A percentile compares a stretch with the other conserved stretches of the same genome.
Conservation (phyloP, 164 flowering plant species). For the Stephania cephalantha region DNA sequence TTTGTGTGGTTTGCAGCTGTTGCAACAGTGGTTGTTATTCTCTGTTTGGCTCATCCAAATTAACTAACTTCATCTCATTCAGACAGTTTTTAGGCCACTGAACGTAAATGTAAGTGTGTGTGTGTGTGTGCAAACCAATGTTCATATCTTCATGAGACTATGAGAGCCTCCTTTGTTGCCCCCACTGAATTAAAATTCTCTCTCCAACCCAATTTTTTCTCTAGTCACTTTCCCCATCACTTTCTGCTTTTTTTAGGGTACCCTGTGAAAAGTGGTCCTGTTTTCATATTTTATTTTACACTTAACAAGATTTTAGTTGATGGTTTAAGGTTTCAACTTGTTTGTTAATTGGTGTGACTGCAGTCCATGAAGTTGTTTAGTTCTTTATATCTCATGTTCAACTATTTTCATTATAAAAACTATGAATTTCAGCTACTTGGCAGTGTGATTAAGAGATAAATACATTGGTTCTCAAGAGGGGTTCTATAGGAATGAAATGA, state of each 20-base stretch:
- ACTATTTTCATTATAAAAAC: no score
- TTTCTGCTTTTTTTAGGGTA: conserved; percentile 6
- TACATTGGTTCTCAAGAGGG: not conserved
- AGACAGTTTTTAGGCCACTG: conserved; percentile 9
- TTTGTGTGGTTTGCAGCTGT: not conserved
- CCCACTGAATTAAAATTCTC: conserved; percentile 13
- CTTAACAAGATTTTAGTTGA: not conserved
- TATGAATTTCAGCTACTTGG: no score
- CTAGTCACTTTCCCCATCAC: conserved; percentile 7
- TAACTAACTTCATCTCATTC: not conserved
- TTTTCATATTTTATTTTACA: conserved; percentile 5
- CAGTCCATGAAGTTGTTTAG: not conserved
- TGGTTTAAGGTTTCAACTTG: not conserved
- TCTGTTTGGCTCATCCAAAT: conserved; percentile 2
- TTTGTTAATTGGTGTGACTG: not conserved
- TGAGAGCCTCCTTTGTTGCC: not conserved
- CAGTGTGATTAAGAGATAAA: no score
- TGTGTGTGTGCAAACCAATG: not conserved
- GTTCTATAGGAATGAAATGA: not conserved
- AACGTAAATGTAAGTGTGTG: not conserved
- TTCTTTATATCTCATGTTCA: no score
- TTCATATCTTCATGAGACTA: not conserved
- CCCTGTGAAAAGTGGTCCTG: conserved; percentile 13
- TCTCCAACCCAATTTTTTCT: not conserved
- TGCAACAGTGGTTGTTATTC: not conserved